These are phyloP conservation scores for Hypomontagnella submonticulosa DNA, from an alignment of 495 filamentous ascomycete genomes.

Conservation along the genomic window DNA sequence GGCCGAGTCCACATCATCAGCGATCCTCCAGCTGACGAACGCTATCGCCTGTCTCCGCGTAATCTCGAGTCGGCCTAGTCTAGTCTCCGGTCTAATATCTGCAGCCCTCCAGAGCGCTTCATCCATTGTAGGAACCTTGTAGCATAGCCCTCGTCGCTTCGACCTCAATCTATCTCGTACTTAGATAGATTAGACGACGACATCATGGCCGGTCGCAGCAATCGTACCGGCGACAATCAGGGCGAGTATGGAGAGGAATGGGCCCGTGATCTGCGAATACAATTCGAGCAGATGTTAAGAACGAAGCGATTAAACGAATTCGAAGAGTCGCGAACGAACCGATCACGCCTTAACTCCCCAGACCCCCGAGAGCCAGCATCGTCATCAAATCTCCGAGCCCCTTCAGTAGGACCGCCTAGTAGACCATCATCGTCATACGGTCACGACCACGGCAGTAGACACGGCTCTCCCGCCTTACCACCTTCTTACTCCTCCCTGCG, in stretches of 20 bases:
- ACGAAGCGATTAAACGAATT: constrained; percentile 83
- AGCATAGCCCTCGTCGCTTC: constrained; percentile 1
- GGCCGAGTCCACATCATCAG: constrained; percentile 36
- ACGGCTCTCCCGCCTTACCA: constrained; percentile 52
- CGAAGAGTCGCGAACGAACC: constrained; percentile 64
- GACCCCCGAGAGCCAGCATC: constrained; percentile 54
- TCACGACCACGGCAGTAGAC: constrained; percentile 22
- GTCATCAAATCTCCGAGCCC: constrained; percentile 53
- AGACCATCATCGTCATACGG: constrained; percentile 57
- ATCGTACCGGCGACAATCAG: constrained; percentile 39
- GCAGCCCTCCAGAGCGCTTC: neutral
- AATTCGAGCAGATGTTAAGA: constrained; percentile 82
- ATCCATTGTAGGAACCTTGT: constrained; percentile 3
- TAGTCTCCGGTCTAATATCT: constrained; percentile 23
- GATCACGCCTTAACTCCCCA: constrained; percentile 37
- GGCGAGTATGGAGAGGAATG: constrained; percentile 62
- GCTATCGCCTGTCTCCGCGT: constrained; percentile 30
- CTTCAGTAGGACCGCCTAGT: constrained; percentile 51
- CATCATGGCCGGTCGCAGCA: constrained; percentile 42
- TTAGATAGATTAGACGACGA: constrained; percentile 14
- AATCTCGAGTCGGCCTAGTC: constrained; percentile 29
- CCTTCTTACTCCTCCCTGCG: constrained; percentile 74
- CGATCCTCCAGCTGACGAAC: constrained; percentile 32
- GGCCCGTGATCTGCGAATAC: constrained; percentile 62
- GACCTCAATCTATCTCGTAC: constrained; percentile 4